These are phyloP conservation scores for Parathielavia hyrcaniae DNA, from an alignment of 495 filamentous ascomycete species.

Conservation along the genomic window DNA sequence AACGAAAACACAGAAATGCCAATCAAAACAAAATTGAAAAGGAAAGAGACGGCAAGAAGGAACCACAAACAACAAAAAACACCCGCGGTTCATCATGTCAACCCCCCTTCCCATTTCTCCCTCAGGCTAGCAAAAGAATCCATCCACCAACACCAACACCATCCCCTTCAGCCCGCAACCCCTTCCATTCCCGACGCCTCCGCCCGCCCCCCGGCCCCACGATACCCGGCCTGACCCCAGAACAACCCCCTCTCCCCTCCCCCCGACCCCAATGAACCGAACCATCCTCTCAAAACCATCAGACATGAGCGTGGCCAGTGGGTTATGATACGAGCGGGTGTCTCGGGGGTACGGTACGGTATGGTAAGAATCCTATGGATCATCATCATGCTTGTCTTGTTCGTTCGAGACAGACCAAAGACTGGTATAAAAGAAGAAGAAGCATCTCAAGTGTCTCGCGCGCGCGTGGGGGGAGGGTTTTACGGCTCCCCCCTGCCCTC, in stretches of 20 bases:
- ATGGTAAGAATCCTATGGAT: no score
- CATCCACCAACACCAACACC: slow-evolving; percentile 6
- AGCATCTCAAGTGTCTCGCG: slow-evolving; percentile 3
- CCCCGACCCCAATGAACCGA: not conserved
- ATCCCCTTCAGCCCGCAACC: not conserved
- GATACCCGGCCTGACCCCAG: slow-evolving; percentile 1
- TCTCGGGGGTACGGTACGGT: not conserved
- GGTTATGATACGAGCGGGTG: not conserved
- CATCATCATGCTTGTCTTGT: slow-evolving; percentile 13
- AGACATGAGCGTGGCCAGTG: slow-evolving; percentile 3
- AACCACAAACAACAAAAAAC: not conserved
- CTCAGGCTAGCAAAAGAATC: not conserved
- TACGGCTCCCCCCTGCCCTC: no score
- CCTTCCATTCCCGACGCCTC: not conserved
- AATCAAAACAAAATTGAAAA: not conserved
- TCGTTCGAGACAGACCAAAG: no score
- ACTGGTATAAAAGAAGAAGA: slow-evolving; percentile 11
- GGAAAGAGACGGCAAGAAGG: not conserved
- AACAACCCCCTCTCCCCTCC: no score
- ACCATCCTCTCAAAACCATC: slow-evolving; percentile 1
- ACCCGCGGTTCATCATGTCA: not conserved
- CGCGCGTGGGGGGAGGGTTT: no score
- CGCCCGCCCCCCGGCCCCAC: not conserved
- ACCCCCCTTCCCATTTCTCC: not conserved
- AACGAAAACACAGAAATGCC: not conserved